These are phyloP conservation scores for Pseudogymnoascus destructans DNA, from an alignment of 2,329 filamentous ascomycete genomes.

Conservation along the genomic window DNA sequence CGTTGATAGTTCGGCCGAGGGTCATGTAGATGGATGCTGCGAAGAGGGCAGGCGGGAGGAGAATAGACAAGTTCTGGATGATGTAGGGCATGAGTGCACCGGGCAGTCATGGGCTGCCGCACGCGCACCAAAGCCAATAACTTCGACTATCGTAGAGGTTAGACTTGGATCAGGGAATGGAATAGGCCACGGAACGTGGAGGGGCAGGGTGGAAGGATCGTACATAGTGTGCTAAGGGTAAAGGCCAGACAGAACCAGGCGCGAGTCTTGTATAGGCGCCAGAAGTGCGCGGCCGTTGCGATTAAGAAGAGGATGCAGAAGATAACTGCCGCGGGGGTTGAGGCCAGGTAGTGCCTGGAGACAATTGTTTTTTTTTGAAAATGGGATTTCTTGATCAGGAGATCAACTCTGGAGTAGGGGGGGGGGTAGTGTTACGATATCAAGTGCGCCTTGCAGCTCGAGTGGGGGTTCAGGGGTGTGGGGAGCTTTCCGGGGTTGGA, in stretches of 20 bases:
- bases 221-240: too few relatives aligned
- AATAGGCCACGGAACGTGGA: slow-evolving; percentile 9
- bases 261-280: slow-evolving; percentile 21
- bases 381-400: too few relatives aligned
- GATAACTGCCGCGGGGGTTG: slow-evolving; percentile 30
- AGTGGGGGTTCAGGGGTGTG: too few relatives aligned
- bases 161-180: neutral
- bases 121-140: slow-evolving; percentile 16
- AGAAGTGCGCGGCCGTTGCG: slow-evolving; percentile 21
- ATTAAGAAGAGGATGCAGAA: slow-evolving; percentile 27
- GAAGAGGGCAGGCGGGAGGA: slow-evolving; percentile 25
- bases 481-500: too few relatives aligned
- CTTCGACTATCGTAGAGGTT: slow-evolving; percentile 17
- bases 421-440: too few relatives aligned
- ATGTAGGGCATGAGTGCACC: slow-evolving; percentile 25
- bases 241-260: slow-evolving; percentile 27
- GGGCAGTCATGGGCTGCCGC: slow-evolving; percentile 28
- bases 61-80: slow-evolving; percentile 20
- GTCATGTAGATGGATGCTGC: slow-evolving; percentile 25
- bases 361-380: too few relatives aligned
- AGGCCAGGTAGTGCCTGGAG: slow-evolving; percentile 37
- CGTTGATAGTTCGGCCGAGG: slow-evolving; percentile 20
- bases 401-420: too few relatives aligned
- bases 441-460: too few relatives aligned
- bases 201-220: slow-evolving; percentile 15